Percentiles rank a stretch among this genome's conserved stretches.
Conservation (phyloP, 331 rosid species). For the Pyracantha coccinea region DNA sequence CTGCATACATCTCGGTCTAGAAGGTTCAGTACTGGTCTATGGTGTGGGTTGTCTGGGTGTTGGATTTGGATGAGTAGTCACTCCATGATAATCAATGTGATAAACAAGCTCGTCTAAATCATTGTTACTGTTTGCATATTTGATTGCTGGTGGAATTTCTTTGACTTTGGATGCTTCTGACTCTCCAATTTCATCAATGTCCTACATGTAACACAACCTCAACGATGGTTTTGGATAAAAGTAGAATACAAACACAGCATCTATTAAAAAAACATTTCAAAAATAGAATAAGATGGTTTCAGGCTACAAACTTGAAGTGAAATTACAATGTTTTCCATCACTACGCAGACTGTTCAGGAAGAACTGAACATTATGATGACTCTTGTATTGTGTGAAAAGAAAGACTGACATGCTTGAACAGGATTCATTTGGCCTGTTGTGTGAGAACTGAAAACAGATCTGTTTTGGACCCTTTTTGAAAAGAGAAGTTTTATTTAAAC, state of each 20-base stretch:
- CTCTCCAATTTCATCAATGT: conserved; percentile 26
- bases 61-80: conserved; percentile 78
- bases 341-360: background rate
- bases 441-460: background rate
- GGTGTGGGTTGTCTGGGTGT: conserved; percentile 84
- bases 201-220: conserved; percentile 45
- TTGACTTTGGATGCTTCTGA: conserved; percentile 12
- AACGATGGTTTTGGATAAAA: background rate
- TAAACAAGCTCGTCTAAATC: conserved; percentile 46
- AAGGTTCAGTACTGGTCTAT: conserved; percentile 28
- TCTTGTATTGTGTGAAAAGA: background rate
- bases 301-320: background rate
- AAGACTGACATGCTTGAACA: background rate
- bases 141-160: conserved; percentile 24
- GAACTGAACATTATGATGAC: background rate
- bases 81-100: conserved; percentile 87
- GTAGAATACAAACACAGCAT: background rate
- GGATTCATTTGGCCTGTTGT: background rate
- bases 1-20: conserved; percentile 22
- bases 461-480: background rate
- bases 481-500: too few relatives aligned
- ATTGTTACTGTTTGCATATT: conserved; percentile 22
- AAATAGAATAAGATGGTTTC: background rate
- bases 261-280: background rate
- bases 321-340: background rate